These are phyloP conservation scores for Scedosporium apiospermum DNA, from an alignment of 2,329 filamentous ascomycete genomes.

Conservation along the genomic window DNA sequence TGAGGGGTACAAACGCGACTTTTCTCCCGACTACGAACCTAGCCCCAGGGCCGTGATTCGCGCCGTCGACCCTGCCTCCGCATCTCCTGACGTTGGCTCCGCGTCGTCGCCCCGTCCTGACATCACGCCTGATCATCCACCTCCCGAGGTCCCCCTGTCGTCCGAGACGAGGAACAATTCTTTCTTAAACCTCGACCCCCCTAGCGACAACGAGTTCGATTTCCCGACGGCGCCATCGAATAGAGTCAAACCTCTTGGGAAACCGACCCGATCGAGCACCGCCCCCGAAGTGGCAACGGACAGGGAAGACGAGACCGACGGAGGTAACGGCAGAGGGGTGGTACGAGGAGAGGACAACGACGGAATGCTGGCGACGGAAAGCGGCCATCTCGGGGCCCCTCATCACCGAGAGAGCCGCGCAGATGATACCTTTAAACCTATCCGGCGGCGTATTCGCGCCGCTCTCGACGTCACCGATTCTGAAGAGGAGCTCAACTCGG, in stretches of 20 bases:
- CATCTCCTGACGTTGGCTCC: slow-evolving; percentile 14
- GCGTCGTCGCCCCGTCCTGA: slow-evolving; percentile 15
- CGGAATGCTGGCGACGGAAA: not conserved
- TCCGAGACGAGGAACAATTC: slow-evolving; percentile 31
- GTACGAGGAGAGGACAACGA: not conserved
- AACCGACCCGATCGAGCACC: not conserved
- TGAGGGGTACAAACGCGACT: slow-evolving; percentile 42
- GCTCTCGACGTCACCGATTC: slow-evolving; percentile 18
- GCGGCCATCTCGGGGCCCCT: not conserved
- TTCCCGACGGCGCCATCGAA: not conserved
- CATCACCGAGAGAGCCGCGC: not conserved
- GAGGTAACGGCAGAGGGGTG: not conserved
- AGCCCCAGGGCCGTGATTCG: slow-evolving; percentile 63
- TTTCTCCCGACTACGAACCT: slow-evolving; percentile 68
- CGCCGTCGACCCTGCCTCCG: slow-evolving; percentile 42
- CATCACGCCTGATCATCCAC: slow-evolving; percentile 23
- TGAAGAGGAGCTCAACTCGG: slow-evolving; percentile 23
- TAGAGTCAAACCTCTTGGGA: not conserved
- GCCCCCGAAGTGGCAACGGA: not conserved
- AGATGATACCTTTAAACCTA: slow-evolving; percentile 19
- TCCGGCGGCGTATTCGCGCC: slow-evolving; percentile 10
- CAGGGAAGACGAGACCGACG: not conserved
- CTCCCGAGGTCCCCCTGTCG: slow-evolving; percentile 20
- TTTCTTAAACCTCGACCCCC: slow-evolving; percentile 39
- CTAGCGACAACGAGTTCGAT: slow-evolving; percentile 37